A percentile compares a stretch with the other conserved stretches of the same genome.
These are phyloP conservation scores for Eleusine indica DNA, from an alignment of 176 grass and related monocot genomes.

Conservation along the genomic window DNA sequence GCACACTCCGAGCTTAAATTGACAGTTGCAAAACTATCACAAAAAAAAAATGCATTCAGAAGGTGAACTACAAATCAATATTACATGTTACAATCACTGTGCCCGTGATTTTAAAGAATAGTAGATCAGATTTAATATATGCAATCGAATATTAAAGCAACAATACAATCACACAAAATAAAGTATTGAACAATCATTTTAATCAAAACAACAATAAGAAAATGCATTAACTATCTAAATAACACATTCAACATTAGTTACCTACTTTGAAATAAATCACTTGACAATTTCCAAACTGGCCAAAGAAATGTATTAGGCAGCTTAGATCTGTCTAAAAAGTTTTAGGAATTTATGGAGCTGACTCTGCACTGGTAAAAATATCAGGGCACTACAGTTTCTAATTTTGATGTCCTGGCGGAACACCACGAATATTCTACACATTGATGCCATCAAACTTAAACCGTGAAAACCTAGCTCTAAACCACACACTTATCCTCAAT, in stretches of 20 bases:
- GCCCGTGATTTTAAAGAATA: background rate
- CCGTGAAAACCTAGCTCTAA: slow-evolving; percentile 52
- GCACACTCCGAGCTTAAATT: background rate
- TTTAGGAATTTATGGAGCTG: slow-evolving; percentile 34
- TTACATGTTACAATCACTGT: background rate
- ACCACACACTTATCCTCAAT: slow-evolving; percentile 72
- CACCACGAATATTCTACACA: slow-evolving; percentile 19
- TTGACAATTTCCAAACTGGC: slow-evolving; percentile 24
- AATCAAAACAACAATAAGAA: background rate
- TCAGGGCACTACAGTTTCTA: slow-evolving; percentile 24
- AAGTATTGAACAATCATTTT: background rate
- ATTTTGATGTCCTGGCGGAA: slow-evolving; percentile 27
- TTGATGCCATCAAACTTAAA: slow-evolving; percentile 37
- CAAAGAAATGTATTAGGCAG: slow-evolving; percentile 25
- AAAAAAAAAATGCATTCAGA: background rate
- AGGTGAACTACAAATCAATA: slow-evolving; percentile 4
- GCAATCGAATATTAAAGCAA: too few species aligned
- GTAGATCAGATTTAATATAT: background rate
- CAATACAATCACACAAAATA: background rate
- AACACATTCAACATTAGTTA: background rate
- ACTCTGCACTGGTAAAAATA: slow-evolving; percentile 12
- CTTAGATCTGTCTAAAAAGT: background rate
- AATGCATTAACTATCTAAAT: background rate
- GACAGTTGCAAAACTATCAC: background rate
- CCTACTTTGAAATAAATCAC: background rate